Percentiles rank a stretch among this genome's conserved stretches.
phyloP scores from a whole-genome alignment of 108 stramenopile species.

The Skeletonema menzelii region DNA sequence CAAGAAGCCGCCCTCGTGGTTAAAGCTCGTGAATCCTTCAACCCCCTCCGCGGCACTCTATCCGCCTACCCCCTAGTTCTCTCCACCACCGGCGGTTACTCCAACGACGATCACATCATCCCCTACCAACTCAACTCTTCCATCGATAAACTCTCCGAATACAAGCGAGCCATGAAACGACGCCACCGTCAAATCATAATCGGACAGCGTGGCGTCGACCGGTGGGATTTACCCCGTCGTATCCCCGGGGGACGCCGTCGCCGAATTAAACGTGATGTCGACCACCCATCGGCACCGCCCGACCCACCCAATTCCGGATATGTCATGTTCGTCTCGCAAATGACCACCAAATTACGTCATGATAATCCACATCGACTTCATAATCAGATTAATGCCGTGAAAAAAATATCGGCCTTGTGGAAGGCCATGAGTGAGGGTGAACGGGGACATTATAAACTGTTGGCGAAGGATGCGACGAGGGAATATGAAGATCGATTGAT shows the following conservation, averaged over 20 bases:
- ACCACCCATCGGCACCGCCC: conserved; percentile 63
- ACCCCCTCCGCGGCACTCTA: conserved; percentile 39
- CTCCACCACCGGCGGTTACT: conserved; percentile 73
- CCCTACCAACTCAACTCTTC: conserved; percentile 41
- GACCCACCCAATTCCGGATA: conserved; percentile 77
- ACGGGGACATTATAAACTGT: conserved; percentile 63
- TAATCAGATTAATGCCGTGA: conserved; percentile 66
- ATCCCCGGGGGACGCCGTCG: conserved; percentile 73
- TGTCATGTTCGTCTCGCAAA: conserved; percentile 65
- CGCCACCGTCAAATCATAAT: conserved; percentile 52
- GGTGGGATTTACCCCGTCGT: conserved; percentile 79
- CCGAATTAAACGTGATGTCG: conserved; percentile 69
- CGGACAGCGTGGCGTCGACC: conserved; percentile 60
- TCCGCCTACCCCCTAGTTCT: conserved; percentile 44
- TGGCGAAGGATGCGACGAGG: conserved; percentile 60
- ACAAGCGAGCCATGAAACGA: conserved; percentile 58
- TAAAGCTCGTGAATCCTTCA: conserved; percentile 35
- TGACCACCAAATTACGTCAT: conserved; percentile 84
- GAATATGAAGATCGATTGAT: conserved; percentile 59
- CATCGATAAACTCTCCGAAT: conserved; percentile 70
- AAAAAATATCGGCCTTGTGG: conserved; percentile 78
- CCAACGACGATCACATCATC: conserved; percentile 83
- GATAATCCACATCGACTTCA: conserved; percentile 79
- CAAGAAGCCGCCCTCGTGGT: conserved; percentile 30
- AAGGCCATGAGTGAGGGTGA: conserved; percentile 54